Evolutionary conservation across 495 filamentous ascomycete species (phyloP).

Genomic region (Physcia stellaris): DNA sequence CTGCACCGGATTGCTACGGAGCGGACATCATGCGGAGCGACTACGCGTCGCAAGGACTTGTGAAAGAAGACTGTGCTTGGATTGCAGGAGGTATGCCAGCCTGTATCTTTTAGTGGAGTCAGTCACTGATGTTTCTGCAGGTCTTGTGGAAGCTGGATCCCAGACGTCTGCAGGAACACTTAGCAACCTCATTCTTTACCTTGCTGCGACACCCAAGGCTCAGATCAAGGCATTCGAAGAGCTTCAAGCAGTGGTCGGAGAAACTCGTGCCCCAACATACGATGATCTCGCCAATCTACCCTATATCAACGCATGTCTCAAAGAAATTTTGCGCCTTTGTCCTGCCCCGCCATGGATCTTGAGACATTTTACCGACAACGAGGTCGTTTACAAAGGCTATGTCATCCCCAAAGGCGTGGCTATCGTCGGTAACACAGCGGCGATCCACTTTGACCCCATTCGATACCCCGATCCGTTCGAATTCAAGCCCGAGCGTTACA

Average conservation of each 20-base stretch:
- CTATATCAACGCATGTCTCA: slow-evolving; percentile 29
- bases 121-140: no score
- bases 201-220: slow-evolving; percentile 32
- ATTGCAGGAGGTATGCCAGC: not conserved
- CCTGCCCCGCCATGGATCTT: slow-evolving; percentile 30
- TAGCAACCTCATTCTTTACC: slow-evolving; percentile 29
- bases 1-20: slow-evolving; percentile 1
- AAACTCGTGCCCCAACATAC: slow-evolving; percentile 17
- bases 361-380: slow-evolving; percentile 37
- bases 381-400: slow-evolving; percentile 31
- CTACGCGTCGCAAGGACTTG: not conserved
- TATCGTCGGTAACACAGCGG: slow-evolving; percentile 13
- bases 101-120: no score
- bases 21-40: not conserved
- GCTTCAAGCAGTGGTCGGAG: slow-evolving; percentile 36
- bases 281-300: slow-evolving; percentile 23
- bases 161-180: slow-evolving; percentile 28
- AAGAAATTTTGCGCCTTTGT: slow-evolving; percentile 31
- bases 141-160: slow-evolving; percentile 29
- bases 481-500: not conserved
- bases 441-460: slow-evolving; percentile 1
- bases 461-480: not conserved
- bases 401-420: slow-evolving; percentile 32
- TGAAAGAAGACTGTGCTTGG: not conserved
- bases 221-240: slow-evolving; percentile 43